Evolutionary conservation across 192 early-diverging fungal genomes (phyloP).

Genomic region (Chytriomyces hyalinus): DNA sequence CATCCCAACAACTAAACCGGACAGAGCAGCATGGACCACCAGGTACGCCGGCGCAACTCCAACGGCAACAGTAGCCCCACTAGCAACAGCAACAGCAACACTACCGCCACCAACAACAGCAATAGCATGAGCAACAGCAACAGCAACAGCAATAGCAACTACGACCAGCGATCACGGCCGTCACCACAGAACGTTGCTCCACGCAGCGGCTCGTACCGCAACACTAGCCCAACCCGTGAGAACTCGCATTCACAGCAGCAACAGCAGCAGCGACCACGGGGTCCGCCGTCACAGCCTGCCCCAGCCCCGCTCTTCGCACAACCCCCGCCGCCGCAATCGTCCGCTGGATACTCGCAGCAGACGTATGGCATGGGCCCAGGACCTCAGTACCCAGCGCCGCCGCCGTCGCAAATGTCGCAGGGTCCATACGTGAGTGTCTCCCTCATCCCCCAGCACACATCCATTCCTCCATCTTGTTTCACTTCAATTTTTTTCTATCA

Average conservation of each 20-base stretch:
- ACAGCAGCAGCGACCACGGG: too few species aligned
- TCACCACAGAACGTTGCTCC: not conserved
- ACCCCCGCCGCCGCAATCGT: too few species aligned
- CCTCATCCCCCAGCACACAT: not conserved
- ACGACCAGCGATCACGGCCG: not conserved
- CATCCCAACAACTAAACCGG: not conserved
- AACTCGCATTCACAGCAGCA: too few species aligned
- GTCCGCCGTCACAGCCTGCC: not conserved
- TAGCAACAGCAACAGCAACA: not conserved
- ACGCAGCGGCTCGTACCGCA: too few species aligned
- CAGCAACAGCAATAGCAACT: constrained; percentile 1
- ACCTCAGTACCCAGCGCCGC: not conserved
- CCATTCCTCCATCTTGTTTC: not conserved
- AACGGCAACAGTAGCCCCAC: not conserved
- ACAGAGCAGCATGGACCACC: not conserved
- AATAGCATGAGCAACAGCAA: not conserved
- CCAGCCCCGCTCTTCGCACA: not conserved
- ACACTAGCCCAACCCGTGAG: too few species aligned
- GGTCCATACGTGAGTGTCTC: constrained; percentile 16
- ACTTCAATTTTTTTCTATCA: not conserved
- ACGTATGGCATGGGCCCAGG: not conserved
- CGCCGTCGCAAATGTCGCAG: not conserved
- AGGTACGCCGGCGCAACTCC: not conserved
- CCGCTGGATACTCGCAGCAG: not conserved
- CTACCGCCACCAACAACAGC: constrained; percentile 19